Percentiles rank a stretch among this genome's conserved stretches.
These are phyloP conservation scores for Tricholoma flavovirens DNA, from an alignment of 768 basidiomycete genomes.

Conservation along the genomic window DNA sequence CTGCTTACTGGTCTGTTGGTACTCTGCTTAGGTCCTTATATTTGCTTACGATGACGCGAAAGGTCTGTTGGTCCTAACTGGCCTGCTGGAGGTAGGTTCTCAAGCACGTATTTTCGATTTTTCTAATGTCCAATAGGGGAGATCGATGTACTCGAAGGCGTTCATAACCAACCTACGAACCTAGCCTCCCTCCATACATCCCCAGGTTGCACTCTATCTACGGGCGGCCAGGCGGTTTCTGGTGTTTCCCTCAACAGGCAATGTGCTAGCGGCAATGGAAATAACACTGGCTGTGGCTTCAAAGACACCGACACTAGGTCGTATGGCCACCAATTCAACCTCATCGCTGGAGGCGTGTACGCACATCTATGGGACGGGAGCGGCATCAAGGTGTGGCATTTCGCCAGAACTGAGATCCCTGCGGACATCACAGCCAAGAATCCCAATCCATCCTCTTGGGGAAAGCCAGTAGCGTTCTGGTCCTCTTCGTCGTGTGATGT, in stretches of 20 bases:
- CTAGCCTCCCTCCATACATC: slow-evolving; percentile 64
- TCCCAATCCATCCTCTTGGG: slow-evolving; percentile 48
- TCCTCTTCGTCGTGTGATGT: slow-evolving; percentile 46
- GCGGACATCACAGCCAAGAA: slow-evolving; percentile 38
- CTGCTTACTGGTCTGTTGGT: slow-evolving; percentile 39
- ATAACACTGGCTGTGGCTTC: slow-evolving; percentile 49
- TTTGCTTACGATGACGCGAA: slow-evolving; percentile 25
- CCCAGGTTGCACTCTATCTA: slow-evolving; percentile 31
- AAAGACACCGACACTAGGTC: slow-evolving; percentile 31
- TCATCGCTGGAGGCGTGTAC: slow-evolving; percentile 44
- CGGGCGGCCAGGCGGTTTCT: slow-evolving; percentile 19
- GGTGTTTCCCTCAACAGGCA: slow-evolving; percentile 20
- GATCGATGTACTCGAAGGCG: slow-evolving; percentile 73
- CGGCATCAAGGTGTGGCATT: slow-evolving; percentile 55
- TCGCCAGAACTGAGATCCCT: slow-evolving; percentile 47
- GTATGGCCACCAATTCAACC: slow-evolving; percentile 43
- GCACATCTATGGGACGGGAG: slow-evolving; percentile 47
- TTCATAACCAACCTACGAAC: slow-evolving; percentile 52
- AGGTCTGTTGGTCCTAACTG: slow-evolving; percentile 43
- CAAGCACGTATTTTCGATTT: slow-evolving; percentile 2
- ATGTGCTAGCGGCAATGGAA: slow-evolving; percentile 34
- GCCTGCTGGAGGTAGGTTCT: slow-evolving; percentile 39
- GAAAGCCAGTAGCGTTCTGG: slow-evolving; percentile 46
- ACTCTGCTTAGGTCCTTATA: background rate
- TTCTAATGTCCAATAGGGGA: slow-evolving; percentile 33